phyloP scores from a whole-genome alignment of 225 moss, liverwort and hornwort species.

The Neckera pumila region DNA sequence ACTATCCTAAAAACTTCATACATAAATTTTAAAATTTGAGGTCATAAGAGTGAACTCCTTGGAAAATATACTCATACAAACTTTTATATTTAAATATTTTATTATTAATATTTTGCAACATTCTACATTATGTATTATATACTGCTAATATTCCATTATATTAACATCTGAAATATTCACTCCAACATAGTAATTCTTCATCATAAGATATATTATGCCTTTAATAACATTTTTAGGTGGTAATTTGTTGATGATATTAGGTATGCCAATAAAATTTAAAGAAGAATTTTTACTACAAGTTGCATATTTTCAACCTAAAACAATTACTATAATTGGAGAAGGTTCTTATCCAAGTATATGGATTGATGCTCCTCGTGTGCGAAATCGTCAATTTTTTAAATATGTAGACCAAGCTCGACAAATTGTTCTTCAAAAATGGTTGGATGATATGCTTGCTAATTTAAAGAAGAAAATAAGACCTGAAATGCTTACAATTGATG shows the following conservation, averaged over 20 bases:
- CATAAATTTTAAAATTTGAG: background rate
- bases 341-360: constrained; percentile 79
- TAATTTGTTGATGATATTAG: background rate
- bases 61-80: fast-evolving
- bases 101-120: background rate
- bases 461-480: background rate
- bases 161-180: background rate
- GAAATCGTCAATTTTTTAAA: constrained; percentile 58
- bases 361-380: constrained; percentile 54
- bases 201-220: background rate
- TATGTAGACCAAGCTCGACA: constrained; percentile 49
- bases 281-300: constrained; percentile 24
- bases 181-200: background rate
- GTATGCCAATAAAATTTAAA: constrained; percentile 19
- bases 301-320: constrained; percentile 65
- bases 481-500: background rate
- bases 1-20: background rate
- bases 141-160: too few relatives aligned
- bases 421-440: constrained; percentile 31
- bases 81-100: too few relatives aligned
- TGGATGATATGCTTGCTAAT: background rate
- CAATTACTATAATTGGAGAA: constrained; percentile 46
- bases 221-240: too few relatives aligned
- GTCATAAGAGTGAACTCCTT: fast-evolving
- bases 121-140: too few relatives aligned